phyloP scores from a whole-genome alignment of 176 grass and related monocot species.

The Rhynchospora breviuscula region DNA sequence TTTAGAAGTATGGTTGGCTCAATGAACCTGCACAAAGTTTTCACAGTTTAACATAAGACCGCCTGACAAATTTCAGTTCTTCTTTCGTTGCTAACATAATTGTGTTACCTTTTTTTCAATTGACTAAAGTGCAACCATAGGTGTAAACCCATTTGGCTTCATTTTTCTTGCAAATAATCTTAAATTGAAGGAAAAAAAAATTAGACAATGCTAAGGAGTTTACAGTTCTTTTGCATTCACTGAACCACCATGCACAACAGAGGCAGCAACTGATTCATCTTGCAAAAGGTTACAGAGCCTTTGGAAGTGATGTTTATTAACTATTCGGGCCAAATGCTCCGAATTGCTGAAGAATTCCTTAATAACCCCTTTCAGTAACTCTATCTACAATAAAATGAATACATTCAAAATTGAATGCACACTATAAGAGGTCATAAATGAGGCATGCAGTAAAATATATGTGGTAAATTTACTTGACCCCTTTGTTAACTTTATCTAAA shows the following conservation, averaged over 20 bases:
- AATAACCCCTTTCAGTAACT: constrained; percentile 56
- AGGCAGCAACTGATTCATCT: constrained; percentile 44
- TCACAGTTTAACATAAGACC: not conserved
- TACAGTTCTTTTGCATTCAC: constrained; percentile 57
- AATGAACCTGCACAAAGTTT: constrained; percentile 42
- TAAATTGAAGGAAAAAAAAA: not conserved
- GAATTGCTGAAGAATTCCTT: constrained; percentile 32
- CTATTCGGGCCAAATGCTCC: constrained; percentile 47
- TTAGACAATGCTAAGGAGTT: not conserved
- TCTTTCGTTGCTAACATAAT: not conserved
- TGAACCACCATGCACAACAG: constrained; percentile 59
- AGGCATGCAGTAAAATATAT: not conserved
- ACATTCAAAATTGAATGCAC: not conserved
- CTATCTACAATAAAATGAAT: constrained; percentile 37
- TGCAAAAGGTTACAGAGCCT: constrained; percentile 49
- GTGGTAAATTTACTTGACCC: not conserved
- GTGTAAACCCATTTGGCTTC: not conserved
- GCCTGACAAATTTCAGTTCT: not conserved
- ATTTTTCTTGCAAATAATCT: not conserved
- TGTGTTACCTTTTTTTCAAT: too few species aligned
- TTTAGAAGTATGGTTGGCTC: constrained; percentile 86
- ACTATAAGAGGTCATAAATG: not conserved
- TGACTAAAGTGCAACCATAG: not conserved
- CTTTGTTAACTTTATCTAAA: not conserved
- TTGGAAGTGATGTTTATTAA: constrained; percentile 62